phyloP scores from a whole-genome alignment of 2,329 filamentous ascomycete genomes.

The Fusarium mundagurra region DNA sequence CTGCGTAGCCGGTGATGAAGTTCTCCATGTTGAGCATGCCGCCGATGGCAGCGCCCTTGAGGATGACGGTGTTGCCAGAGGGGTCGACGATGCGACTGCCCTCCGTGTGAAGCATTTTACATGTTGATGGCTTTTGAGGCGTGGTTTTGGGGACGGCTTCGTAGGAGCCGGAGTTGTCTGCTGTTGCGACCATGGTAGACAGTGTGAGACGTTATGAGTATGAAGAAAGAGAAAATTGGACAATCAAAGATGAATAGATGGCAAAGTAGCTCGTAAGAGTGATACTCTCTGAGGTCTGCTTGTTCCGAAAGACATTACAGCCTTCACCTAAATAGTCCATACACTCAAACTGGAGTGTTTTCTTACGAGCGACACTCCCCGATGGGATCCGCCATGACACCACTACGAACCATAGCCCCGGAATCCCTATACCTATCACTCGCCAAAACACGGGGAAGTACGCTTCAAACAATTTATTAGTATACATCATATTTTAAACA shows the following conservation, averaged over 20 bases:
- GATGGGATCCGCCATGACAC: conserved; percentile 1
- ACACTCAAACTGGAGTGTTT: not conserved
- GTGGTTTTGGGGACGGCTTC: not conserved
- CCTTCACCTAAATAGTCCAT: conserved; percentile 19
- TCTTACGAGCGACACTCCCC: conserved; percentile 39
- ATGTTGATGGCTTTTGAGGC: conserved; percentile 24
- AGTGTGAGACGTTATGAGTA: not conserved
- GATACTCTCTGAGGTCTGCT: not conserved
- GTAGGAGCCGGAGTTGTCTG: conserved; percentile 10
- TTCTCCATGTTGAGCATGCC: conserved; percentile 63
- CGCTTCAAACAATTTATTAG: not conserved
- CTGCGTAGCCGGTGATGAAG: conserved; percentile 71
- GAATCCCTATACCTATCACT: not conserved
- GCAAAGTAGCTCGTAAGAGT: too few relatives aligned
- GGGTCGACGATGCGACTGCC: conserved; percentile 55
- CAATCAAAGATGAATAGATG: accelerated
- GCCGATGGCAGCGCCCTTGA: conserved; percentile 49
- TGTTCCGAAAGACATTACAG: not conserved
- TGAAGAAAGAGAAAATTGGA: accelerated
- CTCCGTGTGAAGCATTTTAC: conserved; percentile 44
- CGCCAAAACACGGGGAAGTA: not conserved
- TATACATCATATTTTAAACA: not conserved
- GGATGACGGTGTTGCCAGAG: conserved; percentile 55
- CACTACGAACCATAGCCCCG: not conserved
- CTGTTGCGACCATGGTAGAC: conserved; percentile 22